Base-by-base conservation (phyloP, 768 basidiomycete genomes). In the Psilocybe azurescens region DNA sequence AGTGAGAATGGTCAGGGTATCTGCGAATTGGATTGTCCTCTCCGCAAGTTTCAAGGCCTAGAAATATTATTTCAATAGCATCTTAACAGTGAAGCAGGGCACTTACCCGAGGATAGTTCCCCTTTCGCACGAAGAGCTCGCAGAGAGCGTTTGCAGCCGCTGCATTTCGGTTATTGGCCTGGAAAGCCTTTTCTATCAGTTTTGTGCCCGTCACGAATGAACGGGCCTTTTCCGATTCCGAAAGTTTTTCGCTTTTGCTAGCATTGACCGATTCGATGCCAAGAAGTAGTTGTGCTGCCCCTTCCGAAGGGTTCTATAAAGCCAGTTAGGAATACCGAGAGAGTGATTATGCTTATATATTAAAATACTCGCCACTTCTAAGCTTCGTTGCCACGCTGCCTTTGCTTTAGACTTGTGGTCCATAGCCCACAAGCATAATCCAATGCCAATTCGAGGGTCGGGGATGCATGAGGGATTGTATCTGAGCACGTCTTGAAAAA, bases 391-490 rank as follows among this genome's bases (percentile, higher is more conserved):
- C 97, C 97, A 99, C 0, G 97, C 97, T 24, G 84, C 84, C 65
- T 87, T 89, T 0, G 97, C 97, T 66, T 89, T 90, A 2, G 83
- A 81, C 63, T 89, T 90, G 67, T 97, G 86, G 61, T 91, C 91
- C 77, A 97, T 79, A 3, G 91, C 87, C 94, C 94, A 99, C 20
- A 95, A 79, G 74, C 97, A 98, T 4, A 99, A 78, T 8, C 97
- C 97, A 44, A 99, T 94, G 16, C 97, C 97, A 60, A 99, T 91
- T 6, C 97, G 87, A 36, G 97, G 97, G 74, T 99, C 97, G 0
- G 97, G 97, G 28, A 82, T 78, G 75, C 93, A 95, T 16, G 82
- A 76, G 0, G 97, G 95, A 58, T 87, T 88, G 46, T 91, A 83
- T 32, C 84, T 80, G 10, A 99, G 81, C 8, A 96, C 89, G 52